Percentiles rank a stretch among this genome's conserved stretches.
Evolutionary conservation across 805 yeast species (phyloP).

Genomic region (Candida gorgasii): DNA sequence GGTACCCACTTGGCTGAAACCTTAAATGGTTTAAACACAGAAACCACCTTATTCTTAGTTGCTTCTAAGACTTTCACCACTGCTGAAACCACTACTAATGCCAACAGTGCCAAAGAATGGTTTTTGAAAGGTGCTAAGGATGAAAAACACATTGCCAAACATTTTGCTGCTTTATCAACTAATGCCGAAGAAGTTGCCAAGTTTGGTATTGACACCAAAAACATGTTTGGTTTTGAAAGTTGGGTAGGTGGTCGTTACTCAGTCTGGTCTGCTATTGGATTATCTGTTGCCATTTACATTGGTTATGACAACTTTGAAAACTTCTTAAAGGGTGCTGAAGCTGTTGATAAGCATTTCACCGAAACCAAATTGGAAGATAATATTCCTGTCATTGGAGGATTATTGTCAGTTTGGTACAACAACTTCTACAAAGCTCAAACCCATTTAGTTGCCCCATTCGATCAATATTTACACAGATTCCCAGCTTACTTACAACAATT

Average conservation of each 20-base stretch:
- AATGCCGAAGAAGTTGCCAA: slow-evolving; percentile 87
- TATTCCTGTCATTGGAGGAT: slow-evolving; percentile 92
- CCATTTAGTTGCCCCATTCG: slow-evolving; percentile 97
- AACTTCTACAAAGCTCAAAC: slow-evolving; percentile 98
- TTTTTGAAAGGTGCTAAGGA: slow-evolving; percentile 75
- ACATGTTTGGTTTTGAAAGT: slow-evolving; percentile 97
- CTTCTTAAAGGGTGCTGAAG: slow-evolving; percentile 96
- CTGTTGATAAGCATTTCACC: slow-evolving; percentile 88
- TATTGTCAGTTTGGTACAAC: slow-evolving; percentile 96
- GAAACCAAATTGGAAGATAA: slow-evolving; percentile 84
- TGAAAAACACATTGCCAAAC: slow-evolving; percentile 81
- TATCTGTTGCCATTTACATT: slow-evolving; percentile 90
- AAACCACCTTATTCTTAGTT: slow-evolving; percentile 87
- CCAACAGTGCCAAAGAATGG: slow-evolving; percentile 94
- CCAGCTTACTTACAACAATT: slow-evolving; percentile 99
- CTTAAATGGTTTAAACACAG: slow-evolving; percentile 74
- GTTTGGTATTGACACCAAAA: slow-evolving; percentile 95
- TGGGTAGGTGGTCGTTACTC: slow-evolving; percentile 99
- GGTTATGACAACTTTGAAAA: slow-evolving; percentile 93
- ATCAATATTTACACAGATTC: slow-evolving; percentile 98
- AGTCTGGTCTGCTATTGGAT: slow-evolving; percentile 99
- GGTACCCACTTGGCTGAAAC: slow-evolving; percentile 97
- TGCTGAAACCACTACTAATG: slow-evolving; percentile 96
- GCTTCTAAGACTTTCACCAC: slow-evolving; percentile 99
- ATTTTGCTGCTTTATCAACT: slow-evolving; percentile 95